These are phyloP conservation scores for Gossypium ekmanianum DNA, from an alignment of 345 rosid species.

Conservation along the genomic window DNA sequence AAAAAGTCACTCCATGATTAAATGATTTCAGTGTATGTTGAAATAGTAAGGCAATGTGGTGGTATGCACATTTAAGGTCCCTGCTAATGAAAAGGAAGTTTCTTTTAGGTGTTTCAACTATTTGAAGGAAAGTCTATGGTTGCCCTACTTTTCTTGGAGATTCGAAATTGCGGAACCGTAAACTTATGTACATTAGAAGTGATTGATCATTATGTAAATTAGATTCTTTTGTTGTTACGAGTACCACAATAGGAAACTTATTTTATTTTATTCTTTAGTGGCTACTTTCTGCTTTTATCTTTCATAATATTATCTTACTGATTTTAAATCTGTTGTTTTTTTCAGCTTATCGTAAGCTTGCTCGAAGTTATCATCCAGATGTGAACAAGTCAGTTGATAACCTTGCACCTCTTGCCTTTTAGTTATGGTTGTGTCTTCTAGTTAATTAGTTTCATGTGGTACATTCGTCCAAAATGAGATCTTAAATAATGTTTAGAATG, in stretches of 20 bases:
- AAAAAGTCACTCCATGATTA: background rate
- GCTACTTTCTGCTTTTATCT: background rate
- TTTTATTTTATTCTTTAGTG: background rate
- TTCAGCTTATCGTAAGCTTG: constrained; percentile 96
- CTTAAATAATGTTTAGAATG: background rate
- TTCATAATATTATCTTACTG: background rate
- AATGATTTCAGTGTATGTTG: too few species aligned
- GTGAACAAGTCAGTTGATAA: constrained; percentile 79
- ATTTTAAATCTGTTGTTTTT: constrained; percentile 15
- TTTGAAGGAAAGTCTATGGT: constrained; percentile 3
- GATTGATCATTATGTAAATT: background rate
- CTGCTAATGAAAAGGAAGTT: background rate
- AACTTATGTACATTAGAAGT: background rate
- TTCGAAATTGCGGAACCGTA: background rate
- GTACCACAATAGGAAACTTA: background rate
- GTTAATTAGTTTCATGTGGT: background rate
- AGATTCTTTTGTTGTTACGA: background rate
- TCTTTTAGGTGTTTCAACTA: background rate
- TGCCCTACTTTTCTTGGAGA: background rate
- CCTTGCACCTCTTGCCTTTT: background rate
- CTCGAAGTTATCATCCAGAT: constrained; percentile 94
- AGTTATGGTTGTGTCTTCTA: background rate
- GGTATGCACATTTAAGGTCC: background rate
- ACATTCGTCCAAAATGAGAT: background rate
- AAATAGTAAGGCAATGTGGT: background rate